These are phyloP conservation scores for Sclerotinia trifoliorum DNA, from an alignment of 2,329 filamentous ascomycete species.

Conservation along the genomic window DNA sequence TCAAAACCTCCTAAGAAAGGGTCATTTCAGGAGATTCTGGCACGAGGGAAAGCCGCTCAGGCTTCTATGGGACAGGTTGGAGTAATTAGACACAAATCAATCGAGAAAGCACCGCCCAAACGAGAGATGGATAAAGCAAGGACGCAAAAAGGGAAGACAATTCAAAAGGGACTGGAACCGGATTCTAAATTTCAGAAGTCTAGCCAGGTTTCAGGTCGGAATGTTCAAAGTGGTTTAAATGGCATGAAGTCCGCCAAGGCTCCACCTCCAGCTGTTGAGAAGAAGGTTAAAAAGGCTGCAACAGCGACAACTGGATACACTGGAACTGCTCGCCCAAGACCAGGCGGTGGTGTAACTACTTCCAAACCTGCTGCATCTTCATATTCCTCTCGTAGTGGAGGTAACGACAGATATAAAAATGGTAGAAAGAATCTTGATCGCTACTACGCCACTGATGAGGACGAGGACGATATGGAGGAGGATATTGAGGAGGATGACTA, in stretches of 20 bases:
- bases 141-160: constrained; percentile 30
- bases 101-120: constrained; percentile 62
- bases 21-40: constrained; percentile 72
- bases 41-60: constrained; percentile 66
- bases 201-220: constrained; percentile 24
- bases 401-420: constrained; percentile 28
- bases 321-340: constrained; percentile 61
- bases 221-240: constrained; percentile 29
- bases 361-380: constrained; percentile 33
- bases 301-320: constrained; percentile 63
- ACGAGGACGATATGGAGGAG: constrained; percentile 35
- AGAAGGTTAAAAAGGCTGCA: constrained; percentile 62
- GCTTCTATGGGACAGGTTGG: constrained; percentile 58
- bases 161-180: constrained; percentile 34
- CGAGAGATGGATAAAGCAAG: constrained; percentile 44
- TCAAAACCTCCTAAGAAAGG: constrained; percentile 62
- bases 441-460: constrained; percentile 40
- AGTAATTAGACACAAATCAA: constrained; percentile 72
- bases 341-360: constrained; percentile 42
- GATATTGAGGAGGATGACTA: constrained; percentile 55
- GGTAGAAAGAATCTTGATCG: constrained; percentile 43
- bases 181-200: constrained; percentile 34
- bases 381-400: constrained; percentile 30
- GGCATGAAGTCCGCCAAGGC: constrained; percentile 26
- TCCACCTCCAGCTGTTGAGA: constrained; percentile 44